These are phyloP conservation scores for Microstegium vimineum DNA, from an alignment of 176 grass and related monocot genomes.

Conservation along the genomic window DNA sequence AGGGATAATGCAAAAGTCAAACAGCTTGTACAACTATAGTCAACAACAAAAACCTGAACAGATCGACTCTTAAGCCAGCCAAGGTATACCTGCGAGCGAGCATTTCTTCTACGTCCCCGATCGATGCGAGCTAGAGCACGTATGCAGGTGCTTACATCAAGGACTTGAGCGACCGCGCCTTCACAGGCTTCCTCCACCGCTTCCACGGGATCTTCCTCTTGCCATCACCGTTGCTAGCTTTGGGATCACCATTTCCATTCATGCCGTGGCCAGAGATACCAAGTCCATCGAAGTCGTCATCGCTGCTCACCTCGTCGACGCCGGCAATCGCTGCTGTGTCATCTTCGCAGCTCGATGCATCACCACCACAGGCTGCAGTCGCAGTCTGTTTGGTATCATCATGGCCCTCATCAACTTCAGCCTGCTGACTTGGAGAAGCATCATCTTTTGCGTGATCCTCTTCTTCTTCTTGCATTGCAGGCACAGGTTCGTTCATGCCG, in stretches of 20 bases:
- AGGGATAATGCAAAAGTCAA: background rate
- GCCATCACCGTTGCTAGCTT: background rate
- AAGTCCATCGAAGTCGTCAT: background rate
- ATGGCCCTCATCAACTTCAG: background rate
- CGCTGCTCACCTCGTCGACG: conserved; percentile 31
- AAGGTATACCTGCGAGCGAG: background rate
- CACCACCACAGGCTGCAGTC: background rate
- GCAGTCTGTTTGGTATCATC: background rate
- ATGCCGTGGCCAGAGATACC: background rate
- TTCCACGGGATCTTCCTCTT: conserved; percentile 12
- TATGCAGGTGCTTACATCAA: conserved; percentile 18
- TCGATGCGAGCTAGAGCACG: background rate
- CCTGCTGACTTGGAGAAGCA: background rate
- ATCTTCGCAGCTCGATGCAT: background rate
- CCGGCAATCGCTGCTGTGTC: background rate
- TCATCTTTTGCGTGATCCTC: background rate
- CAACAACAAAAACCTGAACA: background rate
- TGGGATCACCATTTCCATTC: background rate
- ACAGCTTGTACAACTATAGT: background rate
- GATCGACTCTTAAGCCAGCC: background rate
- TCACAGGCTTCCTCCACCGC: conserved; percentile 51
- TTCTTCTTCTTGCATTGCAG: background rate
- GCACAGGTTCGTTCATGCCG: background rate
- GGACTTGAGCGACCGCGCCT: conserved; percentile 54
- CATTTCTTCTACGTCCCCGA: background rate